These are phyloP conservation scores for Arxiozyma telluris DNA, from an alignment of 1,139 yeast species.

Conservation along the genomic window DNA sequence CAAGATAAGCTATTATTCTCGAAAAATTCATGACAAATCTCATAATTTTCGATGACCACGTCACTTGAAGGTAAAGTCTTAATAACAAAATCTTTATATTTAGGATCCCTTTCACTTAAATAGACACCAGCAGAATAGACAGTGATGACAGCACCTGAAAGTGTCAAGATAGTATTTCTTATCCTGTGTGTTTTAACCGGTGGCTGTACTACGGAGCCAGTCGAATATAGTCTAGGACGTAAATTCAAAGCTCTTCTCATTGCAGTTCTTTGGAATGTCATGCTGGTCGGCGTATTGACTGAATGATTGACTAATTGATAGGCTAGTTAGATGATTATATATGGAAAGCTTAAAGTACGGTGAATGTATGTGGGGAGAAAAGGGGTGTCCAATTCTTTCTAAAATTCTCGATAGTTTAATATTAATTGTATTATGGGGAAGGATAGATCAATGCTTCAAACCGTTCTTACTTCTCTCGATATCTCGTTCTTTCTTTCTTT, in stretches of 20 bases:
- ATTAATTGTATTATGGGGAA: no score
- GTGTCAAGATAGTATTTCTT: conserved; percentile 26
- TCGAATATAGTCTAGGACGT: not conserved
- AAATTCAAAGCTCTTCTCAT: not conserved
- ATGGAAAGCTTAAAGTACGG: no score
- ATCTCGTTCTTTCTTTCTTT: no score
- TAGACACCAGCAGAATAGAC: conserved; percentile 40
- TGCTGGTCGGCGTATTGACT: not conserved
- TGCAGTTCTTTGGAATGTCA: not conserved
- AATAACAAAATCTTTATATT: conserved; percentile 42
- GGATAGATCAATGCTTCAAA: no score
- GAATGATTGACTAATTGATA: no score
- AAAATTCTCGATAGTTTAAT: no score
- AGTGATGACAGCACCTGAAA: conserved; percentile 32
- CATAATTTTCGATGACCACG: conserved; percentile 40
- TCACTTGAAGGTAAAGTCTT: conserved; percentile 58
- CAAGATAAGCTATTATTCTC: conserved; percentile 15
- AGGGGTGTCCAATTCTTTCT: no score
- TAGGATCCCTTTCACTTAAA: conserved; percentile 36
- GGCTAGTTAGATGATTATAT: no score
- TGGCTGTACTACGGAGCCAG: conserved; percentile 2
- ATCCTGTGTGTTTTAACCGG: conserved; percentile 18
- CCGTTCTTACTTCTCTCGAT: no score
- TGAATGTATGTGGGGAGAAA: no score
- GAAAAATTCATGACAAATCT: conserved; percentile 40